These are phyloP conservation scores for Trypanosoma vivax DNA, from an alignment of 208 protist species.

Conservation along the genomic window DNA sequence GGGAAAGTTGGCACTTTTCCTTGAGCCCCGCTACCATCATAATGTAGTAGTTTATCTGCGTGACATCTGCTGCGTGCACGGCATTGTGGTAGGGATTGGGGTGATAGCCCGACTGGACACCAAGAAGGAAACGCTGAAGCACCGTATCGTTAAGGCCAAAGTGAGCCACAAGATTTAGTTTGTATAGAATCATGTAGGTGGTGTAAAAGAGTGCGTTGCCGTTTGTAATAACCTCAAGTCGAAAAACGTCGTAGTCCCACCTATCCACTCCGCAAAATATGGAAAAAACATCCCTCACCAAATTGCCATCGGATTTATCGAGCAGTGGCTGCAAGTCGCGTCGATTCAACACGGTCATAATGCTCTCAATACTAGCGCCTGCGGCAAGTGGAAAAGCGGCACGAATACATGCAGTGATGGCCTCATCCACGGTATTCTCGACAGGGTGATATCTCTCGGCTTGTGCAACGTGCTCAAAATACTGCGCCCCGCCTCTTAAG, in stretches of 20 bases:
- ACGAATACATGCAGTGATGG: conserved; percentile 58
- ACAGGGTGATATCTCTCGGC: conserved; percentile 60
- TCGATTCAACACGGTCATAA: conserved; percentile 46
- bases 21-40: conserved; percentile 72
- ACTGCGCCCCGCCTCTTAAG: conserved; percentile 79
- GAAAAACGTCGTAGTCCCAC: conserved; percentile 87
- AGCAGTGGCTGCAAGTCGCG: conserved; percentile 52
- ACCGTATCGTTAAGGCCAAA: conserved; percentile 79
- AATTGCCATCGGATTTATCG: conserved; percentile 33
- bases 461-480: conserved; percentile 69
- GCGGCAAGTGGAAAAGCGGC: conserved; percentile 52
- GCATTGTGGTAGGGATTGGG: conserved; percentile 91
- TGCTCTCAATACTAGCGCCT: conserved; percentile 32
- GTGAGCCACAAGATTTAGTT: conserved; percentile 77
- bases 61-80: conserved; percentile 91
- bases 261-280: conserved; percentile 82
- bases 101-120: conserved; percentile 84
- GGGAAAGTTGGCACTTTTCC: conserved; percentile 64
- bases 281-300: conserved; percentile 62
- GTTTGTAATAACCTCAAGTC: conserved; percentile 81
- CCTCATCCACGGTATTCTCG: conserved; percentile 54
- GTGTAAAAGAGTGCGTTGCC: conserved; percentile 86
- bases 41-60: conserved; percentile 91
- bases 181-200: conserved; percentile 79
- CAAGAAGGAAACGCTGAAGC: conserved; percentile 77